Percentiles rank a stretch among this genome's conserved stretches.
phyloP scores from a whole-genome alignment of 148 eudicot genomes.

The Amaranthus hypochondriacus region DNA sequence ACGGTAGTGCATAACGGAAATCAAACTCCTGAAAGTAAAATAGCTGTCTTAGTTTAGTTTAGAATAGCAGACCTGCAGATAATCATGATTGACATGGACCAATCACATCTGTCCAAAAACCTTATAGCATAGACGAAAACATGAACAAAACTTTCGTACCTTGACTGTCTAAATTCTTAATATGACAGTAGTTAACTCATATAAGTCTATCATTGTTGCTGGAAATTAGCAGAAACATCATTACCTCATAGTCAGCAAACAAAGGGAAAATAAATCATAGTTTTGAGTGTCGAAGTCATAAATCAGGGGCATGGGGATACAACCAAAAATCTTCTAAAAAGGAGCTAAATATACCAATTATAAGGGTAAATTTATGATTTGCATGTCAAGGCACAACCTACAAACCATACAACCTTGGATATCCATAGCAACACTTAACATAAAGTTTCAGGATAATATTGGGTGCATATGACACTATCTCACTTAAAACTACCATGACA shows the following conservation, averaged over 20 bases:
- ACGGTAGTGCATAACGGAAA: constrained; percentile 68
- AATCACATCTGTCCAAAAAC: constrained; percentile 1
- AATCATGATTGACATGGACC: constrained; percentile 8
- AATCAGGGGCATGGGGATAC: too few relatives aligned
- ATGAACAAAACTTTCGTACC: background rate
- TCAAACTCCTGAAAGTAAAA: constrained; percentile 61
- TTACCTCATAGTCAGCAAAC: background rate
- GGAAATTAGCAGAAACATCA: background rate
- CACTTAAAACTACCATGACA: background rate
- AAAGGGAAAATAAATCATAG: background rate
- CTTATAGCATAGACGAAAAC: background rate
- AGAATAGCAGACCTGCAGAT: background rate
- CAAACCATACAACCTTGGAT: background rate
- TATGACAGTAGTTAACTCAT: background rate
- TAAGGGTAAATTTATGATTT: background rate
- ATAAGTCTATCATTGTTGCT: background rate
- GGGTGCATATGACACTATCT: background rate
- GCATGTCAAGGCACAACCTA: background rate
- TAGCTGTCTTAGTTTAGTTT: background rate
- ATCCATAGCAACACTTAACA: background rate
- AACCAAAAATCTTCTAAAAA: too few relatives aligned
- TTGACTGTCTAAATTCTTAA: background rate
- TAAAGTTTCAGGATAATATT: background rate
- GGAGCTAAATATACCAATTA: too few relatives aligned
- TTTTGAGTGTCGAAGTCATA: too few relatives aligned